phyloP scores from a whole-genome alignment of 495 filamentous ascomycete species.

The Baudoinia panamericana region DNA sequence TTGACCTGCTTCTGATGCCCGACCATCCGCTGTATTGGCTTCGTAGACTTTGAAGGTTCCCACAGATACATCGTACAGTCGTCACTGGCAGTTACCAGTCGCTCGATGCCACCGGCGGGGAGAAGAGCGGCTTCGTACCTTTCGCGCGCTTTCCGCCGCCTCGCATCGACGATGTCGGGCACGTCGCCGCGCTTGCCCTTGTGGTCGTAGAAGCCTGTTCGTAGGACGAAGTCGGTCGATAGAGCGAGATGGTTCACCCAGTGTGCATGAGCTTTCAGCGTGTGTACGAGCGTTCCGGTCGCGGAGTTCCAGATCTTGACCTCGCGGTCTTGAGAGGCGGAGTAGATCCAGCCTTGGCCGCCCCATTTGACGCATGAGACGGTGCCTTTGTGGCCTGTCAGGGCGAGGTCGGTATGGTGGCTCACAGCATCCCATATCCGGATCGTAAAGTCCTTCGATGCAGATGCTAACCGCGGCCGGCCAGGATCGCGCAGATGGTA shows the following conservation, averaged over 20 bases:
- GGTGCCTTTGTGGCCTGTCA: conserved; percentile 77
- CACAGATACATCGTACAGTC: conserved; percentile 97
- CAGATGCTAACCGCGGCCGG: conserved; percentile 68
- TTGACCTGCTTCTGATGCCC: conserved; percentile 97
- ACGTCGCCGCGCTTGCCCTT: conserved; percentile 45
- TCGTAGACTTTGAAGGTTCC: conserved; percentile 67
- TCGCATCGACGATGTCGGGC: conserved; percentile 55
- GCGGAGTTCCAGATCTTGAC: conserved; percentile 82
- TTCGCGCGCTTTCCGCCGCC: conserved; percentile 59
- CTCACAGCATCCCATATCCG: conserved; percentile 77
- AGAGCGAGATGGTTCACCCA: conserved; percentile 95
- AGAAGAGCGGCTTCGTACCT: conserved; percentile 81
- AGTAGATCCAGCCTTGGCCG: conserved; percentile 75
- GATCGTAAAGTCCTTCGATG: conserved; percentile 81
- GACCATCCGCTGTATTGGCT: conserved; percentile 73
- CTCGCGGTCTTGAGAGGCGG: conserved; percentile 81
- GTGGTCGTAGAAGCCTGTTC: conserved; percentile 80
- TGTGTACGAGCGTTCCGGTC: conserved; percentile 66
- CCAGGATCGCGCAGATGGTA: conserved; percentile 71
- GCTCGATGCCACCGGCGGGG: conserved; percentile 65
- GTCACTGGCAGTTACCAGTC: conserved; percentile 79
- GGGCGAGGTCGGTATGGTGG: conserved; percentile 61
- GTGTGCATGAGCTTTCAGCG: conserved; percentile 71
- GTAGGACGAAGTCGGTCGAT: conserved; percentile 82
- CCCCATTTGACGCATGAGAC: conserved; percentile 93